Percentiles rank a stretch among this genome's conserved stretches.
These are phyloP conservation scores for Myxozyma neotropica DNA, from an alignment of 805 yeast species.

Conservation along the genomic window DNA sequence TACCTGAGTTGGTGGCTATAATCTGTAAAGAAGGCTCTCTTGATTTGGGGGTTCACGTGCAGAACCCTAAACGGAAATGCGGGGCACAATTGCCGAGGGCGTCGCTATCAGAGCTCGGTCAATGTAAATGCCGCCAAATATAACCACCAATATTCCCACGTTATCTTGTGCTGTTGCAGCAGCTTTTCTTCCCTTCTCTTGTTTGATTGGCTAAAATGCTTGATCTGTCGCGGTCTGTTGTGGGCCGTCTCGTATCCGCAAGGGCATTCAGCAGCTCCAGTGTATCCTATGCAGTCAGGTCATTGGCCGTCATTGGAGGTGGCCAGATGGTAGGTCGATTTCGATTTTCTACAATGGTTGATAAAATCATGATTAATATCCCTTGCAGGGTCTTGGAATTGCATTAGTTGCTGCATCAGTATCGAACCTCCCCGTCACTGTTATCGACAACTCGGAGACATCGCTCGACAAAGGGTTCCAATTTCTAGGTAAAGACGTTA, in stretches of 20 bases:
- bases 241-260: neutral
- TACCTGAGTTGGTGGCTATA: too few relatives aligned
- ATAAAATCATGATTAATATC: neutral
- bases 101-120: neutral
- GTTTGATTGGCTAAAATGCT: too few relatives aligned
- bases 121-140: neutral
- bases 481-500: conserved; percentile 41
- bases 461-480: conserved; percentile 42
- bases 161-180: too few relatives aligned
- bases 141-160: too few relatives aligned
- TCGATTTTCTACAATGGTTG: neutral
- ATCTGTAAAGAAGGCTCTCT: too few relatives aligned
- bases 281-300: conserved; percentile 20
- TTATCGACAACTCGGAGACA: conserved; percentile 43
- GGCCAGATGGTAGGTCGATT: conserved; percentile 46
- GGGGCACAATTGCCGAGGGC: neutral
- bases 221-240: too few relatives aligned
- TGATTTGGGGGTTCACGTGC: neutral
- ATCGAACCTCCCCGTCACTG: conserved; percentile 44
- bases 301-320: conserved; percentile 47
- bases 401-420: conserved; percentile 48
- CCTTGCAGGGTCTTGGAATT: conserved; percentile 49
- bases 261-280: neutral
- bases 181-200: too few relatives aligned
- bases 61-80: neutral